phyloP scores from a whole-genome alignment of 805 yeast species.

The Candida hispaniensis region DNA sequence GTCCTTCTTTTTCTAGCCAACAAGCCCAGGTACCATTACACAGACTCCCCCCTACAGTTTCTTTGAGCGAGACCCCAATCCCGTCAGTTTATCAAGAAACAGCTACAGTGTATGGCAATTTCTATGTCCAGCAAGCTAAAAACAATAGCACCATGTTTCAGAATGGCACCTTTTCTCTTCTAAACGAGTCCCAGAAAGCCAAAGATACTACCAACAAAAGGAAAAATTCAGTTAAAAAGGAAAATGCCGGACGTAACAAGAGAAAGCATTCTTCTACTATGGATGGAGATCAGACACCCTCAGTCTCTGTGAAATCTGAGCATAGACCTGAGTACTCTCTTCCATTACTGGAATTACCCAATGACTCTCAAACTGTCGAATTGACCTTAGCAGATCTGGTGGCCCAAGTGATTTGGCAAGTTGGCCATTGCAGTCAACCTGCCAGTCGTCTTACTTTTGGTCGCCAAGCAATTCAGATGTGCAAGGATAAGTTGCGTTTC shows the following conservation, averaged over 20 bases:
- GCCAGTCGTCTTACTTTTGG: slow-evolving; percentile 26
- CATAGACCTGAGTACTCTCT: no score
- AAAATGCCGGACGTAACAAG: not conserved
- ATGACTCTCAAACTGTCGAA: no score
- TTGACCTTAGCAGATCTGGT: slow-evolving; percentile 20
- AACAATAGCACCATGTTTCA: slow-evolving; percentile 1
- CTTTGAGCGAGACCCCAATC: slow-evolving; percentile 1
- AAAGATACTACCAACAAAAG: slow-evolving; percentile 3
- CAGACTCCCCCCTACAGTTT: no score
- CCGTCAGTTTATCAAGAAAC: slow-evolving; percentile 6
- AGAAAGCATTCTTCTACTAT: no score
- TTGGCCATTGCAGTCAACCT: slow-evolving; percentile 24
- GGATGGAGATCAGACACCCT: no score
- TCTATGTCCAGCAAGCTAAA: slow-evolving; percentile 5
- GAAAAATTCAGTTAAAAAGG: slow-evolving; percentile 2
- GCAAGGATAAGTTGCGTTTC: slow-evolving; percentile 26
- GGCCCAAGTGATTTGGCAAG: slow-evolving; percentile 25
- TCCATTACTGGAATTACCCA: no score
- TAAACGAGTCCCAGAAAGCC: not conserved
- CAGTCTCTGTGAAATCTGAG: no score
- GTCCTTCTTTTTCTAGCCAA: not conserved
- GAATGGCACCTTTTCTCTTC: slow-evolving; percentile 2
- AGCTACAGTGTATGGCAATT: slow-evolving; percentile 8
- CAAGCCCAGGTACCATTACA: no score
- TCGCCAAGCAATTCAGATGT: slow-evolving; percentile 22